Evolutionary conservation across 2,329 filamentous ascomycete genomes (phyloP).

Genomic region (Aureobasidium sp.): DNA sequence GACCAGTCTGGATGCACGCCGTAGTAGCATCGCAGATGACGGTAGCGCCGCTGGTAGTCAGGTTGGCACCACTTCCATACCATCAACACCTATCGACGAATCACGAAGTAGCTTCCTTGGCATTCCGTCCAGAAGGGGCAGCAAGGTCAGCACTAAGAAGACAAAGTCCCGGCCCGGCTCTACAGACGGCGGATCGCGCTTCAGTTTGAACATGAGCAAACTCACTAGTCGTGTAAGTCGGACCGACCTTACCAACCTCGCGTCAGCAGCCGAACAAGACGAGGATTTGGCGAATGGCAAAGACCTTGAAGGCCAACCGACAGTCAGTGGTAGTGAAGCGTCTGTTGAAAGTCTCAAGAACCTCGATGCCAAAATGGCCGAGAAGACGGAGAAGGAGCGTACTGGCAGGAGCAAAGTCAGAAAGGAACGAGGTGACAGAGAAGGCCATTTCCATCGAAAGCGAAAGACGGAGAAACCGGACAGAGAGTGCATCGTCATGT

Average conservation of each 20-base stretch:
- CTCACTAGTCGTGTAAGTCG: constrained; percentile 10
- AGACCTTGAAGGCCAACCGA: background rate
- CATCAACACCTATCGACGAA: constrained; percentile 37
- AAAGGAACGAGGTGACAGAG: constrained; percentile 2
- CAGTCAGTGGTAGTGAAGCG: constrained; percentile 1
- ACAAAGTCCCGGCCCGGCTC: constrained; percentile 31
- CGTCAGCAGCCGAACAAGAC: background rate
- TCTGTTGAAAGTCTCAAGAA: constrained; percentile 11
- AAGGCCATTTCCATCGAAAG: constrained; percentile 12
- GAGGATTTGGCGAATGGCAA: background rate
- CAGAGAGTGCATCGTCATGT: constrained; percentile 16
- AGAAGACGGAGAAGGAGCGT: constrained; percentile 3
- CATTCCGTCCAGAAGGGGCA: constrained; percentile 23
- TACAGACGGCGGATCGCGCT: constrained; percentile 23
- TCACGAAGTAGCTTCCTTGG: constrained; percentile 23
- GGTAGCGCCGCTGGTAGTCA: constrained; percentile 23
- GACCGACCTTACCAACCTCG: constrained; percentile 3
- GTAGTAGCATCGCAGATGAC: constrained; percentile 34
- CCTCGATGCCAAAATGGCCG: constrained; percentile 6
- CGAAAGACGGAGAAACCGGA: constrained; percentile 16
- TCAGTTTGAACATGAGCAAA: constrained; percentile 35
- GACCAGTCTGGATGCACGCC: constrained; percentile 28
- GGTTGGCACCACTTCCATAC: constrained; percentile 19
- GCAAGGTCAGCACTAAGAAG: constrained; percentile 19
- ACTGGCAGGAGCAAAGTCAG: constrained; percentile 9